Evolutionary conservation across 192 early-diverging fungal species (phyloP), one percentile per base, ranked within the genome.

Genomic region (Ambispora gerdemannii): DNA sequence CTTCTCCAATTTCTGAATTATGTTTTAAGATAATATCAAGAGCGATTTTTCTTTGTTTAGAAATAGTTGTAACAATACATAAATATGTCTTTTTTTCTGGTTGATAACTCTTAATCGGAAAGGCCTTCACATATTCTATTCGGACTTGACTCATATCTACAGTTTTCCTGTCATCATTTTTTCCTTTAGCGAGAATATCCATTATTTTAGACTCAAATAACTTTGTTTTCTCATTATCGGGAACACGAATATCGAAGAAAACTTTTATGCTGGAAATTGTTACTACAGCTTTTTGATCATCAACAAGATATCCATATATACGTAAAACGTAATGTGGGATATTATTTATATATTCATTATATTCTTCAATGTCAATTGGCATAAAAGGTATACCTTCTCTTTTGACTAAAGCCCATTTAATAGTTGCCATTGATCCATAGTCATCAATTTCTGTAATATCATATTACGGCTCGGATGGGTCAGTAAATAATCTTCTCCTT

Each of bases 371-470:
- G 24, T 4, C 53, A 55, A 55, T 22, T 22, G 53, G 53, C 53
- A 55, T 55, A 20, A 4, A 55, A 55, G 7, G 53, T 55, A 55
- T 55, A 25, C 24, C 17, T 25, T 55, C n/a, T 17, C 53, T 10
- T 7, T 55, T 55, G n/a, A 20, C 17, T 20, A 55, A 25, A 55
- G 53, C 53, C 6, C 24, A 7, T 55, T 55, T 25, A 55, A 55
- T 10, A 55, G 24, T 55, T 25, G 25, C 24, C 7, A 22, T 55
- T 55, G 25, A 55, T 4, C 53, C 53, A 55, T 55, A 55, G n/a
- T 55, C 53, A 25, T 55, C 53, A 25, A n/a, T 55, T 20, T 55
- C 53, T 55, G 53, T 22, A 55, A 55, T 58, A 58, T 58, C 11
- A 11, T 58, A 58, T 58, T 24, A 28, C 55, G 55, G 27, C 55